A percentile compares a stretch with the other conserved stretches of the same genome.
These are phyloP conservation scores for Pythium phragmiticola DNA, from an alignment of 352 stramenopile genomes.

Conservation along the genomic window DNA sequence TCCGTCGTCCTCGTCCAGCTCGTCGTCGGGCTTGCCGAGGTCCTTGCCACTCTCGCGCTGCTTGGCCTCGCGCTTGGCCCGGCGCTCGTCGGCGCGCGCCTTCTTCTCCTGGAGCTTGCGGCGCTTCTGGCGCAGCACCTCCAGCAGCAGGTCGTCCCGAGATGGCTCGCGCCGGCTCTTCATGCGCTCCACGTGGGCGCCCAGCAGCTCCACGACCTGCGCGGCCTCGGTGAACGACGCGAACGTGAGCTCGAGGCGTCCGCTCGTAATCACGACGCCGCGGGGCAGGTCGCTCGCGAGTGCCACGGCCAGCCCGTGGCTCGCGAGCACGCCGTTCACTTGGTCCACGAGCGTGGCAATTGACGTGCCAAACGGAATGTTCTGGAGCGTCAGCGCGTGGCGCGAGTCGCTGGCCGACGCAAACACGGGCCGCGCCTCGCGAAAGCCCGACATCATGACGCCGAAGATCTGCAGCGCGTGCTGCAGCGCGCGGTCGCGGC, in stretches of 20 bases:
- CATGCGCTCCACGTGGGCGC: slow-evolving; percentile 48
- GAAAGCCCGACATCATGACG: slow-evolving; percentile 83
- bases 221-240: slow-evolving; percentile 68
- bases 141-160: slow-evolving; percentile 43
- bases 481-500: slow-evolving; percentile 59
- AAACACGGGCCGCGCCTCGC: slow-evolving; percentile 83
- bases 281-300: slow-evolving; percentile 53
- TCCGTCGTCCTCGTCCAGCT: slow-evolving; percentile 14
- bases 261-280: slow-evolving; percentile 71
- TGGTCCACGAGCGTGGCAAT: slow-evolving; percentile 58
- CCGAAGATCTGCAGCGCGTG: slow-evolving; percentile 85
- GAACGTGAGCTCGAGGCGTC: slow-evolving; percentile 73
- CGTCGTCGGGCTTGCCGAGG: slow-evolving; percentile 34
- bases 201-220: slow-evolving; percentile 67
- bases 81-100: slow-evolving; percentile 28
- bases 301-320: slow-evolving; percentile 48
- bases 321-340: slow-evolving; percentile 49
- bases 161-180: slow-evolving; percentile 48
- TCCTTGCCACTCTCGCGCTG: slow-evolving; percentile 26
- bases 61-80: slow-evolving; percentile 26
- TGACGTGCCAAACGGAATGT: slow-evolving; percentile 73
- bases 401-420: slow-evolving; percentile 48
- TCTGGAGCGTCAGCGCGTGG: slow-evolving; percentile 63
- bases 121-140: slow-evolving; percentile 32
- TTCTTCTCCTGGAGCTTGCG: slow-evolving; percentile 44